These are phyloP conservation scores for Starmerella asiatica DNA, from an alignment of 805 yeast genomes.

Conservation along the genomic window DNA sequence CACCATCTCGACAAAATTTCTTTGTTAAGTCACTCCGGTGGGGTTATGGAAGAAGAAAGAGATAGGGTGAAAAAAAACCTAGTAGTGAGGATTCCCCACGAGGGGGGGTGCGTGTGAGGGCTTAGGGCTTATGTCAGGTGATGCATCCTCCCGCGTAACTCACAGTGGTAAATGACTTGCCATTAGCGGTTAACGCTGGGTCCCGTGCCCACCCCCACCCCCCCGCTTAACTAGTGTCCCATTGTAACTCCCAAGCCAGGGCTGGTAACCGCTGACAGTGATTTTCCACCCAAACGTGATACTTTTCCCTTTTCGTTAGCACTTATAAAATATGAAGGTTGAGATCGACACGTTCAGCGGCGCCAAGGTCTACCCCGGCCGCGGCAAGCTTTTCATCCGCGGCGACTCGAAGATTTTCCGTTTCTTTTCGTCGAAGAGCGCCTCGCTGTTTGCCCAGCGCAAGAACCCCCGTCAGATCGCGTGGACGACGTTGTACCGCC, in stretches of 20 bases:
- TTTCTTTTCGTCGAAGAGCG: constrained; percentile 95
- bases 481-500: constrained; percentile 99
- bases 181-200: too few relatives aligned
- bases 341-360: constrained; percentile 99
- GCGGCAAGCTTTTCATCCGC: constrained; percentile 97
- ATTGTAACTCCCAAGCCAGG: background rate
- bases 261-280: constrained; percentile 4
- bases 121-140: constrained; percentile 8
- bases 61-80: constrained; percentile 5
- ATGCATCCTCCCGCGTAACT: background rate
- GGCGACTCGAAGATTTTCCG: constrained; percentile 99
- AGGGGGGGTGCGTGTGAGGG: constrained; percentile 1
- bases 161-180: too few relatives aligned
- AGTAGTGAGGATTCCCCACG: background rate
- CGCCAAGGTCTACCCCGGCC: constrained; percentile 99
- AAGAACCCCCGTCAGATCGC: constrained; percentile 99
- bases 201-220: constrained; percentile 2
- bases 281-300: constrained; percentile 3
- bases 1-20: constrained; percentile 94
- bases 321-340: constrained; percentile 65
- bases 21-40: constrained; percentile 60
- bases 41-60: background rate
- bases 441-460: constrained; percentile 97
- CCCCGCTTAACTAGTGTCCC: background rate
- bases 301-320: constrained; percentile 3